phyloP scores from a whole-genome alignment of 2,329 filamentous ascomycete genomes.

The Fusarium tuaranense region DNA sequence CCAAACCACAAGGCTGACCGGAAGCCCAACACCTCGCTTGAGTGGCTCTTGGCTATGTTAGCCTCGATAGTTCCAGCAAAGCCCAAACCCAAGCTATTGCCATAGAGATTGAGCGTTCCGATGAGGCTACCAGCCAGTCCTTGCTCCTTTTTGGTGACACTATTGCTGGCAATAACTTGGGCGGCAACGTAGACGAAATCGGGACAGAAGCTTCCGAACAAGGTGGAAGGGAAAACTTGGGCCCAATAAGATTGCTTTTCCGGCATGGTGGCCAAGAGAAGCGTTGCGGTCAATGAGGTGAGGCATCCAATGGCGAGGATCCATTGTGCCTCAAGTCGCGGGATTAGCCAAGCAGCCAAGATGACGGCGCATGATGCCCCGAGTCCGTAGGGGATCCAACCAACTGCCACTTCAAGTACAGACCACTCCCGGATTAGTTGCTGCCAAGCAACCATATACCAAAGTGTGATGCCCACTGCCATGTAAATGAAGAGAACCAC shows the following conservation, averaged over 20 bases:
- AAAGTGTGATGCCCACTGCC: conserved; percentile 58
- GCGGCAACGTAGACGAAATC: conserved; percentile 63
- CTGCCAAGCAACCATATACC: conserved; percentile 60
- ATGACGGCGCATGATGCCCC: conserved; percentile 53
- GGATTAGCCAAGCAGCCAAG: conserved; percentile 58
- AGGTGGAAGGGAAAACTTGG: conserved; percentile 54
- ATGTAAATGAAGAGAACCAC: conserved; percentile 59
- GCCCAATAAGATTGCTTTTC: conserved; percentile 53
- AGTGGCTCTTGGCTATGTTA: not conserved
- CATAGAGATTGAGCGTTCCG: conserved; percentile 51
- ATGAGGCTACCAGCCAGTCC: conserved; percentile 62
- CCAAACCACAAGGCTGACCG: conserved; percentile 56
- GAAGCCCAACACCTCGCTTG: conserved; percentile 47
- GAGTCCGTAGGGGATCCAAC: conserved; percentile 56
- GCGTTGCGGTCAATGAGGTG: conserved; percentile 35
- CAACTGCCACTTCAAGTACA: conserved; percentile 52
- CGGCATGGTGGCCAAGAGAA: conserved; percentile 54
- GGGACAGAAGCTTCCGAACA: conserved; percentile 51
- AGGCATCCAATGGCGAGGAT: conserved; percentile 58
- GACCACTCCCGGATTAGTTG: conserved; percentile 55
- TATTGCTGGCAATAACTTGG: conserved; percentile 65
- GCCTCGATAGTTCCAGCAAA: conserved; percentile 49
- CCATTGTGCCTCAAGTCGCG: conserved; percentile 57
- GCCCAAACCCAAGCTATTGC: conserved; percentile 44
- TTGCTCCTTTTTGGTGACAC: conserved; percentile 58